These are phyloP conservation scores for Sporisorium graminicola DNA, from an alignment of 1,284 basidiomycete genomes.

Conservation along the genomic window DNA sequence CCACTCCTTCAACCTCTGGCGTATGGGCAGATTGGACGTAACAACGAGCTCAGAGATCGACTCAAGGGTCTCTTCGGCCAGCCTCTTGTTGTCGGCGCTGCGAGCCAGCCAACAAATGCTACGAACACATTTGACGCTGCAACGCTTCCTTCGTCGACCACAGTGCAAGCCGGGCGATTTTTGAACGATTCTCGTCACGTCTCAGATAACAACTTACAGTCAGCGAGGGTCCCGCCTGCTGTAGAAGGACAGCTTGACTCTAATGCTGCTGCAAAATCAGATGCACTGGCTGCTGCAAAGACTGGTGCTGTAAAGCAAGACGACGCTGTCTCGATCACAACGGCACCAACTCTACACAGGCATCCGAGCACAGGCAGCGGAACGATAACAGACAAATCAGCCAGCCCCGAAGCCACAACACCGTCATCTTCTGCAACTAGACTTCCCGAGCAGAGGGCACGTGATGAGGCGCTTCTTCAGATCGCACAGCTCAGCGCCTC, in stretches of 20 bases:
- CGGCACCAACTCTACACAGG: neutral
- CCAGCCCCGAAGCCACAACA: neutral
- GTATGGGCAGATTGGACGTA: constrained; percentile 20
- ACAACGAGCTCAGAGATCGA: constrained; percentile 28
- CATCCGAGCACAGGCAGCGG: constrained; percentile 5
- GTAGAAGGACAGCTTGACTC: neutral
- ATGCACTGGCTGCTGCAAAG: neutral
- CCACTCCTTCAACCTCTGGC: constrained; percentile 36
- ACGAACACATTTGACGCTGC: neutral
- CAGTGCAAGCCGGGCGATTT: neutral
- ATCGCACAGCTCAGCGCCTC: constrained; percentile 45
- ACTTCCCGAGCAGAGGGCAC: constrained; percentile 39
- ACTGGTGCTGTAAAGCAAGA: neutral
- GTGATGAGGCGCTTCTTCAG: constrained; percentile 47
- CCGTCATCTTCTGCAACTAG: neutral
- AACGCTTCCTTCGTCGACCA: neutral
- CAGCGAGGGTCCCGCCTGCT: neutral
- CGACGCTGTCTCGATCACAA: neutral
- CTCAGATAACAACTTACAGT: neutral
- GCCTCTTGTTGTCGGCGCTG: constrained; percentile 28
- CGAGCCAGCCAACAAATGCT: neutral
- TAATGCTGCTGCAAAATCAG: neutral
- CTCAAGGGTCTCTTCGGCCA: constrained; percentile 54
- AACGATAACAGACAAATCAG: neutral
- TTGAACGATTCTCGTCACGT: constrained; percentile 3